Evolutionary conservation across 495 filamentous ascomycete genomes (phyloP), one percentile per base, ranked within the genome.

Genomic region (Alectoria sarmentosa): DNA sequence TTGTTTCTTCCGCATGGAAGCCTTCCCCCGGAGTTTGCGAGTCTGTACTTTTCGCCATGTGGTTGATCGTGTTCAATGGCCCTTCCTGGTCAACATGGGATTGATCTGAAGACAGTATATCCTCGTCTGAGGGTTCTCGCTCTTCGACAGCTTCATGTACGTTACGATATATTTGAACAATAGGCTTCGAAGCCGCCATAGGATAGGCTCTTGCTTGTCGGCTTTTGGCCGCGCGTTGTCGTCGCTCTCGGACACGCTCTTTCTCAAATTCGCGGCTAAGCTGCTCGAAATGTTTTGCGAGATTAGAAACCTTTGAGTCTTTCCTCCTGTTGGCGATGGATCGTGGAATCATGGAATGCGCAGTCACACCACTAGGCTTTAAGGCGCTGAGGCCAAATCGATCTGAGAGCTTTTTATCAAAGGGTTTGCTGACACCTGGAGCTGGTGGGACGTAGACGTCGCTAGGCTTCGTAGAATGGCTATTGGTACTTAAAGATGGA

Each of bases 261-360:
- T 92, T 95, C 70, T 99, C 92, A 68, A 98, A 98, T 69, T 99
- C 95, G 9, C 92, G 88, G 64, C 91, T 96, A 41, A 99, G 75
- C 71, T 97, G 92, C 73, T 99, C 95, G 70, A 98, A 97, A 73
- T 98, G 95, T 70, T 90, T 91, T 19, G 95, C 91, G 38, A 98
- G 82, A 8, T 84, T 90, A 8, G 90, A 92, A 1, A 99, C 95
- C 59, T 88, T 89, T 2, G 87, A 82, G 59, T 88, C 85, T 52
- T 82, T 88, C 54, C 77, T 83, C 66, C 80, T 83, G 21, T 78
- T 82, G 13, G 83, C 84, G 41, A 95, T 84, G 55, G 93, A 96
- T 26, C 94, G 86, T 34, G 95, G 95, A 64, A 99, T 98, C 38
- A 91, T 80, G 9, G 93, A 95, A 41, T 88, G 84, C 3, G 79